Base-by-base conservation (phyloP, 2,329 filamentous ascomycete species). In the Aspergillus glaucus region DNA sequence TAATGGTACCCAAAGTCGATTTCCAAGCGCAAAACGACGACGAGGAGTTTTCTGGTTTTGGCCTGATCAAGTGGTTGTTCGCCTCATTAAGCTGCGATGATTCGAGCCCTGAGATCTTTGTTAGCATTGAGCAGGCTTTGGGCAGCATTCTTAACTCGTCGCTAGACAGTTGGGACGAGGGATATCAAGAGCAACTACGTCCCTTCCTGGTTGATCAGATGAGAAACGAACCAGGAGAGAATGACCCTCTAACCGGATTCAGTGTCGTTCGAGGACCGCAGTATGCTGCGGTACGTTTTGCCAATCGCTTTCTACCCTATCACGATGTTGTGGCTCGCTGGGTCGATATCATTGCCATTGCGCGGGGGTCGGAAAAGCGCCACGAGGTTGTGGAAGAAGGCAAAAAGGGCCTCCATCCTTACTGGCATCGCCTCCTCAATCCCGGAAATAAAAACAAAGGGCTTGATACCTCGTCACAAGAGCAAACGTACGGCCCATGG, bases 321-420 rank as follows among this genome's bases (percentile, higher is more conserved):
- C 78, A 78, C 17, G 89, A 95, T 60, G 77, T 88, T 8, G 76
- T 85, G 34, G 93, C 83, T 22, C 81, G 93, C 44, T 96, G 89
- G 88, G 87, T 96, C 43, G 83, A 96, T 64, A 80, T 97, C 14
- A 76, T 96, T 44, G 92, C 91, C 6, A 74, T 93, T 14, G 84
- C 84, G 10, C 77, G 78, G 3, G 63, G 62, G 6, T 68, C 73
- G 2, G 79, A 82, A 45, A 86, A 91, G 63, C 81, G 87, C 42
- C 86, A 84, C 51, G 92, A 97, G 62, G 84, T 97, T 3, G 71
- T 88, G 1, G 93, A 98, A 63, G 92, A 97, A 70, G 93, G 90
- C 1, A 84, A 82, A 52, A 91, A 89, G 66, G 93, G 93, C 0
- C 76, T 96, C 3, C 89, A 95, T 67, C 84, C 85, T 9, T 85